phyloP scores from a whole-genome alignment of 257 asterid genomes.

The Solanum chmielewskii region DNA sequence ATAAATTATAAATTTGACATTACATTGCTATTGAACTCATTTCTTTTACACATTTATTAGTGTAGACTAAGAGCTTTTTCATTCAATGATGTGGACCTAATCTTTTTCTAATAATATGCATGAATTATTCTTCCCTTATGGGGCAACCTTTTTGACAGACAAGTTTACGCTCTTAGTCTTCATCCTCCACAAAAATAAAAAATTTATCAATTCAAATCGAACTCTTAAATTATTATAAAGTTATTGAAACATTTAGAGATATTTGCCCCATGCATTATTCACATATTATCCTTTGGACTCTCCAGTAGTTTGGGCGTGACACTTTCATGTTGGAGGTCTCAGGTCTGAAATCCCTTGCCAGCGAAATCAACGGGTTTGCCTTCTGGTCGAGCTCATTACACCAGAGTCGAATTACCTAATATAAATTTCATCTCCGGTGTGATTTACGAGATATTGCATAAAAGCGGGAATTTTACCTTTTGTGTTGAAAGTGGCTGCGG shows the following conservation, averaged over 20 bases:
- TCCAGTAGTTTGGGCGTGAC: no score
- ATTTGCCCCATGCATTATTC: no score
- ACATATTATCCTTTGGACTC: no score
- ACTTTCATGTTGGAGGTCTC: no score
- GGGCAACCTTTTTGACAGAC: not conserved
- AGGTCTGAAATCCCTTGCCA: no score
- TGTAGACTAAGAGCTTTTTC: not conserved
- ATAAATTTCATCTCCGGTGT: no score
- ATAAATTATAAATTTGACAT: not conserved
- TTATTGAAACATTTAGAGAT: no score
- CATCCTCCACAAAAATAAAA: not conserved
- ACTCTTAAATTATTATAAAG: no score
- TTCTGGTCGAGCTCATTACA: no score
- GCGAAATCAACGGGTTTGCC: fast-evolving
- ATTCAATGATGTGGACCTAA: not conserved
- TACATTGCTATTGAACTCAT: not conserved
- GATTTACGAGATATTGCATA: no score
- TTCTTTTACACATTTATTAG: not conserved
- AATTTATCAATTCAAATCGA: no score
- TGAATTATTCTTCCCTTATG: not conserved
- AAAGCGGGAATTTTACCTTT: fast-evolving
- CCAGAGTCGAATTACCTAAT: no score
- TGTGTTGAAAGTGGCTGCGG: fast-evolving
- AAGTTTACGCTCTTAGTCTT: not conserved
- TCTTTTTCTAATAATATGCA: not conserved